Percentiles rank a stretch among this genome's conserved stretches.
These are phyloP conservation scores for Sarocladium strictum DNA, from an alignment of 2,329 filamentous ascomycete genomes.

Conservation along the genomic window DNA sequence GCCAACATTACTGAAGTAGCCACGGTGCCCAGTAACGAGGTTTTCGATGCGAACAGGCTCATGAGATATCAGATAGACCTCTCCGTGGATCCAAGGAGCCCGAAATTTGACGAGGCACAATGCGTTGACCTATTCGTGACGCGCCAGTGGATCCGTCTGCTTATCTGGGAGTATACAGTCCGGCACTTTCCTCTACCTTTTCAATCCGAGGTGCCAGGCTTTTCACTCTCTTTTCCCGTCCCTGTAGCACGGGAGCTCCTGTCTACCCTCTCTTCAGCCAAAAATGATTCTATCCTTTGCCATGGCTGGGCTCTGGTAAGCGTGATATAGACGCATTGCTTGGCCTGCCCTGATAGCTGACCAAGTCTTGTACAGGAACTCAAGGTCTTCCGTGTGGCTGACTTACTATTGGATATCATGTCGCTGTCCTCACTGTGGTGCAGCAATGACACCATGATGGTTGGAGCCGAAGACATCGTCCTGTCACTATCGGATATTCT, in stretches of 20 bases:
- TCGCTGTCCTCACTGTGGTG: constrained; percentile 15
- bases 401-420: constrained; percentile 19
- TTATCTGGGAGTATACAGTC: constrained; percentile 22
- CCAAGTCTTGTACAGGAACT: constrained; percentile 15
- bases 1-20: constrained; percentile 16
- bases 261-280: constrained; percentile 2
- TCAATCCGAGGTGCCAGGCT: constrained; percentile 18
- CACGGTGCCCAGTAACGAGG: constrained; percentile 6
- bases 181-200: constrained; percentile 21
- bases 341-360: background rate
- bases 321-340: background rate
- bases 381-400: constrained; percentile 20
- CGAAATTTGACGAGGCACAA: constrained; percentile 18
- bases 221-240: constrained; percentile 20
- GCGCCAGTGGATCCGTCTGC: constrained; percentile 21
- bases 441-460: constrained; percentile 17
- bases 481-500: constrained; percentile 17
- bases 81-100: constrained; percentile 13
- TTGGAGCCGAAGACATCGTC: constrained; percentile 18
- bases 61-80: constrained; percentile 16
- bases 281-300: constrained; percentile 14
- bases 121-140: constrained; percentile 21
- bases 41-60: constrained; percentile 9
- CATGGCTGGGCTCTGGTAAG: constrained; percentile 22
- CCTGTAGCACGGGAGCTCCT: constrained; percentile 21